Base-by-base conservation (phyloP, 164 flowering plant genomes). In the Buxus sempervirens region DNA sequence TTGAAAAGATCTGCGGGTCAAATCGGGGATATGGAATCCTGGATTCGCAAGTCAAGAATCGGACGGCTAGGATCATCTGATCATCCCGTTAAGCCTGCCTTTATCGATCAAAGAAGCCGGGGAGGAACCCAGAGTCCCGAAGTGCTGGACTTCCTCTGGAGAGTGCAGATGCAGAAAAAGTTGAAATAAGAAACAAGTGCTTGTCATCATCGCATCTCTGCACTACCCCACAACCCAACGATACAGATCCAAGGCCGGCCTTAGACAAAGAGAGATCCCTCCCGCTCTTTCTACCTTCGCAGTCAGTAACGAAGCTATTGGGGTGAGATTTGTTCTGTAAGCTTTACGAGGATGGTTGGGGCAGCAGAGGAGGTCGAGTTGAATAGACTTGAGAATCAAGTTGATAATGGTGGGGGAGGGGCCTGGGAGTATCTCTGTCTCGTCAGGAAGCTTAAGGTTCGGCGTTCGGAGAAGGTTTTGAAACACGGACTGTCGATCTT, bases 371-470 rank as follows among this genome's bases (percentile, higher is more conserved):
- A 86, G 75, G 70, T 75, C 23, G 78, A 88, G 69, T 78, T 95
- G 74, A 80, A 77, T 58, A 80, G 84, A 60, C 78, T 95, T 51
- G 98, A 95, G 73, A 83, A 26, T 65, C 97, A 91, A 82, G 97
- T 89, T 19, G 98, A 95, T 48, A 87, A 88, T 75, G 97, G 96
- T 3, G 98, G 98, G 10, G 97, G 97, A 42, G 97, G 97, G n/a
- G 88, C 80, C 22, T 95, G 97, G 98, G 97, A 95, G 77, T 95
- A 92, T 67, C 88, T 95, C 59, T 86, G 84, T 64, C 82, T 92
- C n/a, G 84, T 89, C 22, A 67, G 87, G 36, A 95, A 92, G 84
- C 96, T 92, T 73, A 92, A 92, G 69, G 77, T 92, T 62, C 84
- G 97, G 41, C 96, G 97, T 14, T 86, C 98, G 0, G 91, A 92